Conservation (phyloP, 768 basidiomycete genomes). For the Termitomyces sp. region DNA sequence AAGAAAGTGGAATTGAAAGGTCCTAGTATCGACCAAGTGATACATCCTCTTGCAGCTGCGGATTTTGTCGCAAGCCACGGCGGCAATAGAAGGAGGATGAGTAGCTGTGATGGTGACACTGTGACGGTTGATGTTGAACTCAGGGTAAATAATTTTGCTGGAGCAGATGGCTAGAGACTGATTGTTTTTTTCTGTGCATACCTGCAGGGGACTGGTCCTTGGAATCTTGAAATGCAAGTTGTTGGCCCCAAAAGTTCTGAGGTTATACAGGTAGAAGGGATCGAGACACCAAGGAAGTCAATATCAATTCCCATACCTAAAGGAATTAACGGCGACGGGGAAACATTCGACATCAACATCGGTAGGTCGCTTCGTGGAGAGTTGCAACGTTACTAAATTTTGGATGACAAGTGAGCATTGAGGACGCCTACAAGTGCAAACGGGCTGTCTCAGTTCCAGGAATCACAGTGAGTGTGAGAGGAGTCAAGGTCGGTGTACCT, state of each 20-base stretch:
- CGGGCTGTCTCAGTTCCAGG: constrained; percentile 73
- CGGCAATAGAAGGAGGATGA: constrained; percentile 52
- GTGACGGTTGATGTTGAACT: constrained; percentile 82
- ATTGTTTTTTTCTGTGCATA: not conserved
- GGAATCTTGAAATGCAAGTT: constrained; percentile 81
- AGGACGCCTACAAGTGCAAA: constrained; percentile 87
- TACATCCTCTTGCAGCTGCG: constrained; percentile 84
- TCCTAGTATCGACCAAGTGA: constrained; percentile 79
- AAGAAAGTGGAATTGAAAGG: constrained; percentile 69
- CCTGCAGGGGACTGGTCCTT: constrained; percentile 80
- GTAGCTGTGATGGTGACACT: constrained; percentile 73
- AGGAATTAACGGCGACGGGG: constrained; percentile 62
- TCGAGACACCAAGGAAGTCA: constrained; percentile 51
- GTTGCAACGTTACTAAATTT: constrained; percentile 5
- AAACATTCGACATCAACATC: constrained; percentile 75
- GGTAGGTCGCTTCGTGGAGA: constrained; percentile 35
- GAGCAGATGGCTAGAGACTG: not conserved
- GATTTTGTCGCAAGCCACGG: constrained; percentile 53
- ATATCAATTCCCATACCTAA: constrained; percentile 68
- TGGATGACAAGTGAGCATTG: constrained; percentile 65
- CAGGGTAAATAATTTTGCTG: constrained; percentile 45
- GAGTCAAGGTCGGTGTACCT: constrained; percentile 57
- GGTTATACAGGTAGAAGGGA: constrained; percentile 48
- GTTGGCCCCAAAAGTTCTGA: constrained; percentile 71
- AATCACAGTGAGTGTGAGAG: constrained; percentile 78